phyloP scores from a whole-genome alignment of 2,329 filamentous ascomycete species.

The Fusarium coicis region DNA sequence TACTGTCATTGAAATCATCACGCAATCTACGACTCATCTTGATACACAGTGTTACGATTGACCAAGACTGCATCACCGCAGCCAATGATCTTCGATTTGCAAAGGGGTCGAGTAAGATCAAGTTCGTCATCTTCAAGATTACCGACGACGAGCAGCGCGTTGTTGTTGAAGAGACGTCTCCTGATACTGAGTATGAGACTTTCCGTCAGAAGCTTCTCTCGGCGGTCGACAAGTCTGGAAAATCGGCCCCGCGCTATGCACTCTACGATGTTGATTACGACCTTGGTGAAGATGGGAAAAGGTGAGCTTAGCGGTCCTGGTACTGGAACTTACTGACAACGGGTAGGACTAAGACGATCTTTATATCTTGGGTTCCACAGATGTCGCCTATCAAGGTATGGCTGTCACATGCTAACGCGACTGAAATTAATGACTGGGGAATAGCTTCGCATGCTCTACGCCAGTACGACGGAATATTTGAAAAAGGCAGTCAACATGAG shows the following conservation, averaged over 20 bases:
- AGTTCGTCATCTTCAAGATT: slow-evolving; percentile 34
- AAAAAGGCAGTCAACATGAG: slow-evolving; percentile 31
- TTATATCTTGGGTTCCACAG: slow-evolving; percentile 35
- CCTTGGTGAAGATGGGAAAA: slow-evolving; percentile 33
- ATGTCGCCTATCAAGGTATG: slow-evolving; percentile 28
- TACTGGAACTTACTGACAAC: rapidly evolving
- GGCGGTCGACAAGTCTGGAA: slow-evolving; percentile 8
- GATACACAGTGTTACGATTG: slow-evolving; percentile 17
- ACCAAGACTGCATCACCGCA: slow-evolving; percentile 24
- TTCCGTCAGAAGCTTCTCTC: slow-evolving; percentile 32
- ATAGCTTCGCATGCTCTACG: slow-evolving; percentile 37
- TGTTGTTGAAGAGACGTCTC: slow-evolving; percentile 20
- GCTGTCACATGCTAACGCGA: not conserved
- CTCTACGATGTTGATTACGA: slow-evolving; percentile 34
- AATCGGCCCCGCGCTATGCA: slow-evolving; percentile 26
- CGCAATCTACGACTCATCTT: not conserved
- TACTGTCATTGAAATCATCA: not conserved
- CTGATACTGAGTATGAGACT: slow-evolving; percentile 13
- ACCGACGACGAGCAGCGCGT: slow-evolving; percentile 24
- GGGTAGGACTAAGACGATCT: slow-evolving; percentile 25
- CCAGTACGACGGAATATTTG: slow-evolving; percentile 36
- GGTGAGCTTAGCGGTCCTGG: not conserved
- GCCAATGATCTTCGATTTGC: slow-evolving; percentile 14
- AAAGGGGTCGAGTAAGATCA: slow-evolving; percentile 15
- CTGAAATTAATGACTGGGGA: not conserved